Evolutionary conservation across 2,329 filamentous ascomycete genomes (phyloP).

Genomic region (Fonsecaea monophora): DNA sequence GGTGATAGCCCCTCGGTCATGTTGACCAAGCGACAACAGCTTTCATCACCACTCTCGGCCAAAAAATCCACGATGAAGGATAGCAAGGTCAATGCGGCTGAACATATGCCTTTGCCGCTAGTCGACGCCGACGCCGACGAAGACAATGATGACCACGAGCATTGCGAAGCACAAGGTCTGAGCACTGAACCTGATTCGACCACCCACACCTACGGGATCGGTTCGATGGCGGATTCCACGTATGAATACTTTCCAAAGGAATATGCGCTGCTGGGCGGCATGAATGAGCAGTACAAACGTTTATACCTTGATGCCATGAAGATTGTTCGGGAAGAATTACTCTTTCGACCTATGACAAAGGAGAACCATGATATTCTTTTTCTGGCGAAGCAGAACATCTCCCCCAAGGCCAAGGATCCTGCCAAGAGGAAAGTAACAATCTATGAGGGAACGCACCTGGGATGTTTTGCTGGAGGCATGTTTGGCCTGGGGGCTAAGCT

Average conservation of each 20-base stretch:
- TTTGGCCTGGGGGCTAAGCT: slow-evolving; percentile 65
- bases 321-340: slow-evolving; percentile 48
- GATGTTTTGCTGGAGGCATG: slow-evolving; percentile 68
- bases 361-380: slow-evolving; percentile 52
- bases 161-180: slow-evolving; percentile 52
- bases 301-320: slow-evolving; percentile 54
- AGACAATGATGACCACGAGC: slow-evolving; percentile 35
- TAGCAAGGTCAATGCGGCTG: slow-evolving; percentile 22
- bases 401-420: slow-evolving; percentile 35
- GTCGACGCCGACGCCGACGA: slow-evolving; percentile 4
- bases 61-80: slow-evolving; percentile 8
- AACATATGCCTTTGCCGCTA: not conserved
- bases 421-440: slow-evolving; percentile 46
- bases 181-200: slow-evolving; percentile 44
- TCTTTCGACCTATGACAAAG: slow-evolving; percentile 54
- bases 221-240: slow-evolving; percentile 55
- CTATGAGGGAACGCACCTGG: slow-evolving; percentile 64
- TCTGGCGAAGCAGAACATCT: slow-evolving; percentile 42
- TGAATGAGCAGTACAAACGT: slow-evolving; percentile 49
- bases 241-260: slow-evolving; percentile 61
- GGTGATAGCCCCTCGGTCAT: not conserved
- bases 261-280: slow-evolving; percentile 55
- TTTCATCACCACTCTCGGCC: slow-evolving; percentile 28
- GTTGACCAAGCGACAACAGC: slow-evolving; percentile 27
- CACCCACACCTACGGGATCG: slow-evolving; percentile 51